Evolutionary conservation across 495 filamentous ascomycete species (phyloP), one percentile per base, ranked within the genome.

Genomic region (Tuber brumale): DNA sequence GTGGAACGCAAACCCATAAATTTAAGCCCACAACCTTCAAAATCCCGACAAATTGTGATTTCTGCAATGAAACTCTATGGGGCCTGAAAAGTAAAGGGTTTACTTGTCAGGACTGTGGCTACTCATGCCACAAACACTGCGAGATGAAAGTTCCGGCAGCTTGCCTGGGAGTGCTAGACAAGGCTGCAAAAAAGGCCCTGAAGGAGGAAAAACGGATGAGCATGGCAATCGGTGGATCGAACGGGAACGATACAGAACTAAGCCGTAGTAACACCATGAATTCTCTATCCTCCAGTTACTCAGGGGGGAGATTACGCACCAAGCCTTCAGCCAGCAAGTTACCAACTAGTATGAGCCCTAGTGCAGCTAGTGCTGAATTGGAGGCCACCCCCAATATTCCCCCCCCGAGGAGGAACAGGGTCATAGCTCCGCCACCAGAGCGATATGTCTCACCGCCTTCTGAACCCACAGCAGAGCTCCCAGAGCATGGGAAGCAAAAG

Each of bases 21-120:
- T 98, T 99, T 88, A 95, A 95, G 83, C 91, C 93, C 46, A 92
- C 97, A 80, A 98, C 94, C 0, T 98, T 97, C 88, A 98, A 97
- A 82, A 97, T 99, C 73, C 96, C 96, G 0, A 99, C 95, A 7
- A 98, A 97, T 83, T 99, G 95, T 84, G 95, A 99, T 82, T 87
- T 97, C 7, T 99, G 95, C 78, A 93, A 94, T 7, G 95, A 99
- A 79, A 89, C 95, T 16, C 97, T 98, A 82, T 98, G 95, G 95
- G 95, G 95, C 4, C 83, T 99, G 21, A 79, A 76, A 12, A 95
- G 95, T 39, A 98, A 98, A 85, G 95, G 96, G 2, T 97, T 96
- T 76, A 93, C 94, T 83, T 99, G 95, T 83, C 89, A 91, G 76
- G 94, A 97, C 83, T 99, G 95, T 81, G 96, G 95, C 10, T 99